Evolutionary conservation across 805 yeast species (phyloP).

Genomic region (Kazachstania viticola): DNA sequence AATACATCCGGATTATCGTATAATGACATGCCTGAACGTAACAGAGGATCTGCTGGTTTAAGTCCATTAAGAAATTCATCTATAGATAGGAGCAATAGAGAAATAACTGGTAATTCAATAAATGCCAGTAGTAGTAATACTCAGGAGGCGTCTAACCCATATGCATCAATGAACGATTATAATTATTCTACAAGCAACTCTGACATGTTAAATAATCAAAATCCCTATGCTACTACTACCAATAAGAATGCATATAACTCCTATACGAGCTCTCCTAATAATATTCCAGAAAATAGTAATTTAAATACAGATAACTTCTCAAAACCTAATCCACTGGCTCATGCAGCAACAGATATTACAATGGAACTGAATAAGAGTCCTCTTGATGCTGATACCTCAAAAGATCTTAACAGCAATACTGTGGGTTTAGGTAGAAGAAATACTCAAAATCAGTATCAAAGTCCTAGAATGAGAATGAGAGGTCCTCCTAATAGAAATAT

Average conservation of each 20-base stretch:
- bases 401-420: too few relatives aligned
- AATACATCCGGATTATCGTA: too few relatives aligned
- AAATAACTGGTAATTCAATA: too few relatives aligned
- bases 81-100: too few relatives aligned
- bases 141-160: too few relatives aligned
- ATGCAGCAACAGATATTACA: neutral
- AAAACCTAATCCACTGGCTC: neutral
- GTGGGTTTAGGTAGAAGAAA: too few relatives aligned
- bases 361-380: constrained; percentile 1
- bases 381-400: constrained; percentile 4
- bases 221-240: constrained; percentile 1
- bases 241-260: too few relatives aligned
- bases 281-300: neutral
- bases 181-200: neutral
- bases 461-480: neutral
- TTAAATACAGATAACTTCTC: neutral
- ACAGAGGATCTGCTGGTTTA: too few relatives aligned
- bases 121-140: too few relatives aligned
- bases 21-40: too few relatives aligned
- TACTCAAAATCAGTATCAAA: too few relatives aligned
- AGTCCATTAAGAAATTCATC: too few relatives aligned
- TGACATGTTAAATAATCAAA: neutral
- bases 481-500: neutral
- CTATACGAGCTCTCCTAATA: neutral
- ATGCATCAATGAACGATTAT: neutral